phyloP scores from a whole-genome alignment of 306 rosid species.

The Dalbergia oliveri region DNA sequence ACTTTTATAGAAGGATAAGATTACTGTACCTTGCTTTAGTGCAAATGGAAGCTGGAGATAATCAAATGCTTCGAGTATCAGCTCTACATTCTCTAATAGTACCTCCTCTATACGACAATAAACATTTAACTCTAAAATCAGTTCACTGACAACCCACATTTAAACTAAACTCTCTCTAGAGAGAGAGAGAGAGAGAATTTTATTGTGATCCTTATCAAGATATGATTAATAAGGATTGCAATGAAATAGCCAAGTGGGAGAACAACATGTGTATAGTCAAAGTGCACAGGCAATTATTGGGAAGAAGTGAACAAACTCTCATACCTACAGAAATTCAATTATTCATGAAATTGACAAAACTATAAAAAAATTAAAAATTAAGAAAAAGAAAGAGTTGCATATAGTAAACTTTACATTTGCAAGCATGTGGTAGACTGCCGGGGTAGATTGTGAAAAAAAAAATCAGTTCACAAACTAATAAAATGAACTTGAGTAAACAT shows the following conservation, averaged over 20 bases:
- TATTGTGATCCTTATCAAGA: not conserved
- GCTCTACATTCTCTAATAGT: conserved; percentile 91
- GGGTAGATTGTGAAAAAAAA: not conserved
- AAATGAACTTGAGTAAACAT: conserved; percentile 12
- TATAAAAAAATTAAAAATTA: not conserved
- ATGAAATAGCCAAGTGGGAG: conserved; percentile 1
- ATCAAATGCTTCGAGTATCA: conserved; percentile 93
- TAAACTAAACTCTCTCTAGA: not conserved
- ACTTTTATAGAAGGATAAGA: conserved; percentile 25
- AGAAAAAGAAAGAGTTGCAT: not conserved
- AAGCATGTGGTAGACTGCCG: not conserved
- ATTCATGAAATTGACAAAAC: not conserved
- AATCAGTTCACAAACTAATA: conserved; percentile 9
- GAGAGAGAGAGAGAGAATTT: not conserved
- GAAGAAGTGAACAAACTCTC: conserved; percentile 20
- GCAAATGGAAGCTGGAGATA: conserved; percentile 96
- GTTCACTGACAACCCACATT: conserved; percentile 34
- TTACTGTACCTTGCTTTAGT: conserved; percentile 75
- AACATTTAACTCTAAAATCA: conserved; percentile 40
- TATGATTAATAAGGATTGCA: not conserved
- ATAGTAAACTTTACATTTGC: not conserved
- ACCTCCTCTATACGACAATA: conserved; percentile 74
- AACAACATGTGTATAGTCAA: not conserved
- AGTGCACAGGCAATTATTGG: conserved; percentile 4
- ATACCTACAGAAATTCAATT: conserved; percentile 8